Evolutionary conservation across 129 eudicot genomes (phyloP).

Genomic region (Kitagawia praeruptora): DNA sequence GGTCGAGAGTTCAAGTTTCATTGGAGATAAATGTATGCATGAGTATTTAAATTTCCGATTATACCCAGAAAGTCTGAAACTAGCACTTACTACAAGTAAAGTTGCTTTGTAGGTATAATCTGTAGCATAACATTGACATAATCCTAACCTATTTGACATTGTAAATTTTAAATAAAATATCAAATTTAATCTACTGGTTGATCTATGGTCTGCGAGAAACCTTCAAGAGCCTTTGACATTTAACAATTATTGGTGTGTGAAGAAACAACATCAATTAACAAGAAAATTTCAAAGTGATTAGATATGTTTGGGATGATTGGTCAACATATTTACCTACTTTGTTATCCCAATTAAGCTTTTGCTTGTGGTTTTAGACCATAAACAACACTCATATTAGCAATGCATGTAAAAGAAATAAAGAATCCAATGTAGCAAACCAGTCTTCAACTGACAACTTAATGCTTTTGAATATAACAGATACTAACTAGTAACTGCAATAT

Average conservation of each 20-base stretch:
- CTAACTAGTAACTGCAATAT: not conserved
- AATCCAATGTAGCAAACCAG: not conserved
- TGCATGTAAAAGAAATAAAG: not conserved
- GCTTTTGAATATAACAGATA: not conserved
- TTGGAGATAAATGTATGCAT: no score
- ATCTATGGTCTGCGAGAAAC: not conserved
- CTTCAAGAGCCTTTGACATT: not conserved
- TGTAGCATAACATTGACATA: not conserved
- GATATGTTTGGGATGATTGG: conserved; percentile 2
- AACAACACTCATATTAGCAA: not conserved
- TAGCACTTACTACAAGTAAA: no score
- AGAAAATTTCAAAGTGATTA: conserved; percentile 1
- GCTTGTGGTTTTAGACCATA: not conserved
- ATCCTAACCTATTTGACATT: conserved; percentile 5
- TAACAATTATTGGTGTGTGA: not conserved
- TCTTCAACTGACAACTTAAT: not conserved
- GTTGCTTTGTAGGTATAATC: not conserved
- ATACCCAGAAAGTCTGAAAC: no score
- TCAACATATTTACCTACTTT: not conserved
- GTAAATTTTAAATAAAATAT: not conserved
- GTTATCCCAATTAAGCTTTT: not conserved
- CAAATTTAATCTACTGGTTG: not conserved
- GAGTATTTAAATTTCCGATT: no score
- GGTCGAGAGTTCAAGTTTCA: no score
- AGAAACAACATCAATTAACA: not conserved